Conservation (phyloP, 257 asterid genomes). For the Thymus mandschuricus region DNA sequence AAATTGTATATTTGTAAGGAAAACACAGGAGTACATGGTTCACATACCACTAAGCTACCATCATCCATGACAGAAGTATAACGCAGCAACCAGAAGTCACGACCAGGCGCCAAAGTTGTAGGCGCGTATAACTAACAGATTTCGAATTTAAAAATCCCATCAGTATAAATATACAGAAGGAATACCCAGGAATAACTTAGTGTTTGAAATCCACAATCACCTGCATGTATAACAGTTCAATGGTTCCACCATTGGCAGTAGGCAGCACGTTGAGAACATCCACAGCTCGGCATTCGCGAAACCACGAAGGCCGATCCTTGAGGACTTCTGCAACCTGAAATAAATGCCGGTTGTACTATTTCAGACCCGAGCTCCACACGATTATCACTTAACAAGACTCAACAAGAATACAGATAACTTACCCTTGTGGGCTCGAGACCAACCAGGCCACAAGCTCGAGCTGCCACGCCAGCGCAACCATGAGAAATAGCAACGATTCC, state of each 20-base stretch:
- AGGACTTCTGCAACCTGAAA: constrained; percentile 92
- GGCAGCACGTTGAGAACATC: constrained; percentile 86
- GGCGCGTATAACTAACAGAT: constrained; percentile 74
- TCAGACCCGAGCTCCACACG: neutral
- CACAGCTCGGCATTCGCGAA: constrained; percentile 88
- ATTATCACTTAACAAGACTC: neutral
- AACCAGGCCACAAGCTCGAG: constrained; percentile 95
- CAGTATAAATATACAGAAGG: neutral
- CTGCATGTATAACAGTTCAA: constrained; percentile 93
- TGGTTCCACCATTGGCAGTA: constrained; percentile 94
- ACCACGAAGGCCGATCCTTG: constrained; percentile 92
- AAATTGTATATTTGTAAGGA: neutral
- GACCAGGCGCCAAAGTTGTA: constrained; percentile 92
- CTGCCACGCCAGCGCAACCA: constrained; percentile 99
- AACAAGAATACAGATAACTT: constrained; percentile 29
- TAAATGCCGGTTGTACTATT: constrained; percentile 7
- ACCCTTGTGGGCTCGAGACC: constrained; percentile 96
- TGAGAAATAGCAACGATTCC: constrained; percentile 99
- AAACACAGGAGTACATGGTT: neutral
- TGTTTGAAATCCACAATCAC: constrained; percentile 31
- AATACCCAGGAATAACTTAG: neutral
- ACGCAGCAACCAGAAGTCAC: constrained; percentile 90
- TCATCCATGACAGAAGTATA: constrained; percentile 86
- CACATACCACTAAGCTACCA: constrained; percentile 91
- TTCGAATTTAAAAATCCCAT: constrained; percentile 19